Evolutionary conservation across 2,329 filamentous ascomycete genomes (phyloP).

Genomic region (Aureobasidium sp.): DNA sequence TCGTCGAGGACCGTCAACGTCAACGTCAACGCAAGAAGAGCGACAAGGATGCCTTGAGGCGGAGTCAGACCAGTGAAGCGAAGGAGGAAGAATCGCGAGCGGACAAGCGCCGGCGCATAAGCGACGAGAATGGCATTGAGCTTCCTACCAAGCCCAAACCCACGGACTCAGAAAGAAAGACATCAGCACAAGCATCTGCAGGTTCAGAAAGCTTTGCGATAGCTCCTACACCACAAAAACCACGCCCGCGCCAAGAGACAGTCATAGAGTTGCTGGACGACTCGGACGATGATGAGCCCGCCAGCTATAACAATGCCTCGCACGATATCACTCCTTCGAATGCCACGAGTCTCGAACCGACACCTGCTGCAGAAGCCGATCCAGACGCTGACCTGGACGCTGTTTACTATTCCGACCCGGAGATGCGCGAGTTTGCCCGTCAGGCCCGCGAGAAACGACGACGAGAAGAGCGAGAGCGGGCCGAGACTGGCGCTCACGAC

Average conservation of each 20-base stretch:
- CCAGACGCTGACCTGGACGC: conserved; percentile 22
- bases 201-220: conserved; percentile 10
- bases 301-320: conserved; percentile 14
- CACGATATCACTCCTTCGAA: conserved; percentile 7
- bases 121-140: conserved; percentile 16
- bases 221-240: conserved; percentile 8
- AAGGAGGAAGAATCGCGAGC: background rate
- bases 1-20: conserved; percentile 34
- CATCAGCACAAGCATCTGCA: conserved; percentile 18
- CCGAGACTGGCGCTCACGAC: conserved; percentile 31
- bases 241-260: background rate
- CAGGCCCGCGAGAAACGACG: conserved; percentile 36
- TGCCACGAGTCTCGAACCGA: background rate
- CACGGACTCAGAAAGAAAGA: conserved; percentile 14
- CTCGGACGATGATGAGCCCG: background rate
- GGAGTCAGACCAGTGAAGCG: background rate
- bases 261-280: conserved; percentile 16
- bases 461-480: conserved; percentile 24
- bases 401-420: conserved; percentile 34
- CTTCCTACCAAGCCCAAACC: conserved; percentile 11
- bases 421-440: conserved; percentile 36
- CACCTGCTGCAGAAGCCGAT: conserved; percentile 12
- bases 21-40: conserved; percentile 25
- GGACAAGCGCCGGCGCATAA: conserved; percentile 26
- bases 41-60: conserved; percentile 17